These are phyloP conservation scores for Fibroporia radiculosa DNA, from an alignment of 768 basidiomycete genomes.

Conservation along the genomic window DNA sequence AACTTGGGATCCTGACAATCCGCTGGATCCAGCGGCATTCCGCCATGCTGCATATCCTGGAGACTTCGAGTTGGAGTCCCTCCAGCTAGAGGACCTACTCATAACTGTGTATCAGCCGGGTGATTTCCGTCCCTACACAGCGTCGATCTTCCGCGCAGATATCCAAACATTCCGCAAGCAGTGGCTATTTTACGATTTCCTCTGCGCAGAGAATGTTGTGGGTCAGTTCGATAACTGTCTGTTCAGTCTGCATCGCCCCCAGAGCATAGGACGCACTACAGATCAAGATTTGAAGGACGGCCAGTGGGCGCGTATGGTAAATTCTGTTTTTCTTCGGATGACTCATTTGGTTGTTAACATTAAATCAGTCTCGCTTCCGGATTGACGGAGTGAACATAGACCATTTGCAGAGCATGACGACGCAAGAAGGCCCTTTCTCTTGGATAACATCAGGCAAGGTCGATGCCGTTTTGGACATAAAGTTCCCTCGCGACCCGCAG, in stretches of 20 bases:
- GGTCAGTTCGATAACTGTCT: constrained; percentile 98
- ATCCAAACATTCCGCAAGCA: constrained; percentile 78
- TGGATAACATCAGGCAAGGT: constrained; percentile 98
- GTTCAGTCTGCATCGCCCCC: constrained; percentile 92
- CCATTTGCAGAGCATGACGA: constrained; percentile 81
- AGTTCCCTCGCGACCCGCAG: constrained; percentile 78
- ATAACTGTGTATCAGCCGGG: constrained; percentile 93
- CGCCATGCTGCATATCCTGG: constrained; percentile 67
- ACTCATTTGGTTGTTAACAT: constrained; percentile 4
- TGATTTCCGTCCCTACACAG: constrained; percentile 84
- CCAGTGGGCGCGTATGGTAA: constrained; percentile 84
- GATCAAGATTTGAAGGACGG: constrained; percentile 79
- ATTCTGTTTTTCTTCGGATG: constrained; percentile 1
- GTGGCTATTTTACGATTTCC: constrained; percentile 93
- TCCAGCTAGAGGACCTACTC: constrained; percentile 88
- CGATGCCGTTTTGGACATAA: constrained; percentile 95
- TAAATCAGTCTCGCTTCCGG: constrained; percentile 76
- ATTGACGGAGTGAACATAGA: constrained; percentile 97
- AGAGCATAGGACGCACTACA: constrained; percentile 88
- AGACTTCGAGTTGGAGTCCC: constrained; percentile 86
- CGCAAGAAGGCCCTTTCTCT: constrained; percentile 81
- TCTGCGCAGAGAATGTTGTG: constrained; percentile 86
- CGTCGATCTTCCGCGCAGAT: constrained; percentile 91
- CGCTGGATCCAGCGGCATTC: constrained; percentile 73
- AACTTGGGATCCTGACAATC: constrained; percentile 76